Evolutionary conservation across 2,329 filamentous ascomycete species (phyloP).

Genomic region (Aureobasidium sp.): DNA sequence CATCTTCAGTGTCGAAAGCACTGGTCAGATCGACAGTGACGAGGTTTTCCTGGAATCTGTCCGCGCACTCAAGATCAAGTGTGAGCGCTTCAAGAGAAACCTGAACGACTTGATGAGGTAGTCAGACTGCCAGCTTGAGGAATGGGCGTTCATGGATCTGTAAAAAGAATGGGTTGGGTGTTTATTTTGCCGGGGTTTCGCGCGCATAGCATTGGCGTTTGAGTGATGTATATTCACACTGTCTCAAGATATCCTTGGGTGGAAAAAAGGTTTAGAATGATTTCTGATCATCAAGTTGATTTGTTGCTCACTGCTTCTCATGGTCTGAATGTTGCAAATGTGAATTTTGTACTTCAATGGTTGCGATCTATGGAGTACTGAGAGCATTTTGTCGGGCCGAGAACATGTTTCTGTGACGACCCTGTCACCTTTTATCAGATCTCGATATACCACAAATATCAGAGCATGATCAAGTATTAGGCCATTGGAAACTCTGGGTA

Average conservation of each 20-base stretch:
- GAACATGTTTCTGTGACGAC: neutral
- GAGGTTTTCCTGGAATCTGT: slow-evolving; percentile 87
- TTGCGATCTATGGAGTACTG: too few relatives aligned
- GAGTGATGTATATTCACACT: slow-evolving; percentile 5
- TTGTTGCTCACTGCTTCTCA: neutral
- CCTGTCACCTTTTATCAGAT: neutral
- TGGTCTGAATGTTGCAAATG: too few relatives aligned
- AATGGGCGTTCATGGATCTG: neutral
- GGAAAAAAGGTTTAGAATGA: neutral
- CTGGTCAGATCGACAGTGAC: slow-evolving; percentile 90
- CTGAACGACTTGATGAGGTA: slow-evolving; percentile 38
- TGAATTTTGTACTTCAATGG: too few relatives aligned
- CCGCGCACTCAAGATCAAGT: slow-evolving; percentile 78
- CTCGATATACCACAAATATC: neutral
- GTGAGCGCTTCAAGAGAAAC: slow-evolving; percentile 61
- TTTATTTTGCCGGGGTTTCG: neutral
- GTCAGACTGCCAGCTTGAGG: neutral
- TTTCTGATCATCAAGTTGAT: neutral
- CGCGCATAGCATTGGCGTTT: slow-evolving; percentile 15
- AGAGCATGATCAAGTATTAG: too few relatives aligned
- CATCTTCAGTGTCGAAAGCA: slow-evolving; percentile 92
- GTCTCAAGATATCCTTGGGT: neutral
- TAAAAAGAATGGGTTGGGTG: neutral
- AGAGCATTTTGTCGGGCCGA: too few relatives aligned
- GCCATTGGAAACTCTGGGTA: too few relatives aligned